Percentiles rank a stretch among this genome's conserved stretches.
These are phyloP conservation scores for Boletus reticuloceps DNA, from an alignment of 768 basidiomycete species.

Conservation along the genomic window DNA sequence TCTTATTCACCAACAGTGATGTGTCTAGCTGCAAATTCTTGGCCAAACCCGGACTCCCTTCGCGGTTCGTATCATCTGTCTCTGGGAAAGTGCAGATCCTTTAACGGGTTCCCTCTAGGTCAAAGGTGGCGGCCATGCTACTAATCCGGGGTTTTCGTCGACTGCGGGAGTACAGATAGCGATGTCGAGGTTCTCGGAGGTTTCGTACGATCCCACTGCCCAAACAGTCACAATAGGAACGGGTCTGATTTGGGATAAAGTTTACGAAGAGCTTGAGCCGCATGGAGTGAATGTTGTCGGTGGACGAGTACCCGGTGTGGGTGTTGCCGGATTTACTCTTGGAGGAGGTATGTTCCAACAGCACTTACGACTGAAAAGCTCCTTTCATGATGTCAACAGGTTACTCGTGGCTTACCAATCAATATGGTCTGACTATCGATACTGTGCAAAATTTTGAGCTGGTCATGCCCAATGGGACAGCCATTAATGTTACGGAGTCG, in stretches of 20 bases:
- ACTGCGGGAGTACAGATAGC: conserved; percentile 57
- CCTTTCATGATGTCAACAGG: conserved; percentile 1
- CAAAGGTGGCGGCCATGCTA: conserved; percentile 58
- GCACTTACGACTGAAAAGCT: background rate
- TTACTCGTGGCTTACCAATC: conserved; percentile 52
- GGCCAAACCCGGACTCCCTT: conserved; percentile 42
- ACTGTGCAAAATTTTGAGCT: conserved; percentile 54
- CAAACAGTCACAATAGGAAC: conserved; percentile 41
- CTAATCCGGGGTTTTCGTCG: conserved; percentile 57
- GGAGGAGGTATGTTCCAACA: conserved; percentile 45
- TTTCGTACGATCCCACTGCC: conserved; percentile 36
- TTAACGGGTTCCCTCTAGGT: conserved; percentile 35
- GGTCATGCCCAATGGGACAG: conserved; percentile 45
- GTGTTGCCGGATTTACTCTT: conserved; percentile 55
- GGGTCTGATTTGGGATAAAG: conserved; percentile 62
- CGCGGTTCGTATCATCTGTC: conserved; percentile 14
- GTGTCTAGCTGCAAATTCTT: conserved; percentile 18
- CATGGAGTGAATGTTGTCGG: conserved; percentile 55
- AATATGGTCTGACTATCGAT: conserved; percentile 57
- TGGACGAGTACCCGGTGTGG: conserved; percentile 51
- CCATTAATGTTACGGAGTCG: conserved; percentile 33
- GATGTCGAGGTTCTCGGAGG: conserved; percentile 46
- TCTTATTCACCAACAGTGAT: background rate
- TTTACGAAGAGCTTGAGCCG: conserved; percentile 49
- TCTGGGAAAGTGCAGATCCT: background rate